A percentile compares a stretch with the other conserved stretches of the same genome.
Conservation (phyloP, 129 eudicot genomes). For the Oenanthe sinensis region DNA sequence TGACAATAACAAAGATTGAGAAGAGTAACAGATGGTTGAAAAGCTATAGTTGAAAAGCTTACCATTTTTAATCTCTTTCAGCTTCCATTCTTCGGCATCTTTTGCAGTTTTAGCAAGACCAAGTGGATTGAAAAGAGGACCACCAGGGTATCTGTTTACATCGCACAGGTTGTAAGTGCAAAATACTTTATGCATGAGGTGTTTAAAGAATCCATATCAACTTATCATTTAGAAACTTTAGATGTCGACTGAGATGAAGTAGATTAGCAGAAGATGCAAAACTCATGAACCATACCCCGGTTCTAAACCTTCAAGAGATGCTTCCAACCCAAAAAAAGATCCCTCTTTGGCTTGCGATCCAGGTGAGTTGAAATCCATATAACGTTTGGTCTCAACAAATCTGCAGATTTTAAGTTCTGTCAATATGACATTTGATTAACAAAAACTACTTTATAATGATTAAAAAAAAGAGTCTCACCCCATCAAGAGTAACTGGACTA, state of each 20-base stretch:
- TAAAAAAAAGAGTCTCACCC: slow-evolving; percentile 35
- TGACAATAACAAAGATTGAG: neutral
- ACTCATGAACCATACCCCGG: slow-evolving; percentile 48
- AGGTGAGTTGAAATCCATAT: slow-evolving; percentile 72
- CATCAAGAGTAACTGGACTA: slow-evolving; percentile 76
- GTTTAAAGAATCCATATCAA: neutral
- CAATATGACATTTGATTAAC: neutral
- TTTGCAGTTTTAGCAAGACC: slow-evolving; percentile 78
- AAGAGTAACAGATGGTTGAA: neutral
- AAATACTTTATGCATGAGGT: neutral
- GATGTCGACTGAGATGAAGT: neutral
- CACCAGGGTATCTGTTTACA: slow-evolving; percentile 79
- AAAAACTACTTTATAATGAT: neutral
- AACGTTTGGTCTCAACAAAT: slow-evolving; percentile 83
- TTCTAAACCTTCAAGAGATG: slow-evolving; percentile 77
- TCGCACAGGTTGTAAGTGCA: neutral
- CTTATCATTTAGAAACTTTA: neutral
- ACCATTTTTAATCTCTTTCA: slow-evolving; percentile 94
- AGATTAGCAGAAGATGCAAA: neutral
- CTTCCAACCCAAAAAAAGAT: slow-evolving; percentile 86
- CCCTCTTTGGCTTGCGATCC: slow-evolving; percentile 95
- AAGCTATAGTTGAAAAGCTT: neutral
- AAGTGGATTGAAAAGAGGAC: slow-evolving; percentile 83
- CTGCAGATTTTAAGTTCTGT: slow-evolving; percentile 23
- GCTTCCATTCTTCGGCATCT: slow-evolving; percentile 75